phyloP scores from a whole-genome alignment of 2,329 filamentous ascomycete species.

The Epichloe sibirici region DNA sequence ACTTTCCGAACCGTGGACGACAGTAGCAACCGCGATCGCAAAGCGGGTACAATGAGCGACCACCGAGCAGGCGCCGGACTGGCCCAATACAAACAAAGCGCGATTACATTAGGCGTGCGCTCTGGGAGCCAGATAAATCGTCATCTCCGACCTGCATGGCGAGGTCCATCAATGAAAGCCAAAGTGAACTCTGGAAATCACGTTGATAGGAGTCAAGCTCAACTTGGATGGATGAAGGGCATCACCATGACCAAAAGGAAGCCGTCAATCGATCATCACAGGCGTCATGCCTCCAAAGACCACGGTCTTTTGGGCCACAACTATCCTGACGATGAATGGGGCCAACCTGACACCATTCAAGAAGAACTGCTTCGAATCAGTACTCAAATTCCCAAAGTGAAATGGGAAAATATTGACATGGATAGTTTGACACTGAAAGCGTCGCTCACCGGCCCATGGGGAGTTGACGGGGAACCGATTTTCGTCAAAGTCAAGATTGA shows the following conservation, averaged over 20 bases:
- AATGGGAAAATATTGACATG: conserved; percentile 53
- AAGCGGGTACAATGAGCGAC: conserved; percentile 49
- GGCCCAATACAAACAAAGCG: conserved; percentile 29
- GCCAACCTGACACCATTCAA: conserved; percentile 48
- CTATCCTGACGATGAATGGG: conserved; percentile 45
- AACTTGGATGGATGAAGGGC: conserved; percentile 59
- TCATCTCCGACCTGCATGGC: conserved; percentile 31
- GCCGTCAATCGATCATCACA: conserved; percentile 23
- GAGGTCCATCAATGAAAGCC: conserved; percentile 47
- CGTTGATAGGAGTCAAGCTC: conserved; percentile 37
- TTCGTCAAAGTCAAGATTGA: conserved; percentile 51
- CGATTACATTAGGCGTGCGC: conserved; percentile 32
- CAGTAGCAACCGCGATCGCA: conserved; percentile 42
- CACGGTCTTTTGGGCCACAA: conserved; percentile 37
- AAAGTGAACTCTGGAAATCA: conserved; percentile 30
- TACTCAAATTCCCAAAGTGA: conserved; percentile 49
- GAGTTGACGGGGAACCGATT: conserved; percentile 40
- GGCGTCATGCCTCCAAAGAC: conserved; percentile 39
- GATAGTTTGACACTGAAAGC: conserved; percentile 45
- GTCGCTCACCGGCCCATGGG: conserved; percentile 56
- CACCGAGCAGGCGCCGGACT: conserved; percentile 35
- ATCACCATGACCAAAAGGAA: conserved; percentile 51
- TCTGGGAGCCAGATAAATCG: conserved; percentile 18
- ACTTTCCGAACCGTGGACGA: conserved; percentile 68
- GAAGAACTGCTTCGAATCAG: conserved; percentile 53